phyloP scores from a whole-genome alignment of 108 stramenopile species.

The Pseudonitzschia pungens region DNA sequence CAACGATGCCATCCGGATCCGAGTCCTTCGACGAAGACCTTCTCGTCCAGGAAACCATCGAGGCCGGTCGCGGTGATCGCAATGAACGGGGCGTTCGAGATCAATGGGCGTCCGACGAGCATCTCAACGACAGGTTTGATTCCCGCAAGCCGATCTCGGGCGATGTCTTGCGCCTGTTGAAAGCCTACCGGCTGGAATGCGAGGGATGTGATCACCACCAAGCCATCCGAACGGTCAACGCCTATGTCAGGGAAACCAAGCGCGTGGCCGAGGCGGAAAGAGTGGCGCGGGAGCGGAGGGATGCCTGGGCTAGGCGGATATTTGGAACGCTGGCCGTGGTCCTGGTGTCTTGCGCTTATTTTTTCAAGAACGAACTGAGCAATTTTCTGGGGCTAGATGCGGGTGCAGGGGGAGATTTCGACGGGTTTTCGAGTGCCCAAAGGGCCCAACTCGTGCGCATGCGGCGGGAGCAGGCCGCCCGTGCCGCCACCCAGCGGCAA shows the following conservation, averaged over 20 bases:
- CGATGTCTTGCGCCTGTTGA: background rate
- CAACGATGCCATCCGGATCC: too few species aligned
- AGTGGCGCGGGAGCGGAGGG: background rate
- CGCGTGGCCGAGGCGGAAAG: background rate
- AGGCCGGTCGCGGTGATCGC: slow-evolving; percentile 12
- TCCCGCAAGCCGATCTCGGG: background rate
- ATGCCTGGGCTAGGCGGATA: background rate
- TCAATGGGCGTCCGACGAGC: slow-evolving; percentile 19
- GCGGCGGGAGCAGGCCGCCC: background rate
- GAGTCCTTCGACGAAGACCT: slow-evolving; percentile 10
- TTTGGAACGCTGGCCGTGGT: background rate
- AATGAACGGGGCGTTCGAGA: slow-evolving; percentile 23
- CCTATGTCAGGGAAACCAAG: slow-evolving; percentile 8
- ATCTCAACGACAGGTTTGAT: slow-evolving; percentile 9
- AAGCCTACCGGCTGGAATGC: slow-evolving; percentile 13
- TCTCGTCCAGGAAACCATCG: slow-evolving; percentile 22
- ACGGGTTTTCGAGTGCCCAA: background rate
- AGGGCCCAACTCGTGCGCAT: background rate
- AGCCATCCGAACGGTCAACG: slow-evolving; percentile 11
- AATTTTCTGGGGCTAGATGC: background rate
- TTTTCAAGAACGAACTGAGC: background rate
- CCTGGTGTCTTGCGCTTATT: background rate
- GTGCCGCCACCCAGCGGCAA: background rate
- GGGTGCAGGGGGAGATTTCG: background rate
- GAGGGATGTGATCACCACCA: slow-evolving; percentile 14